Evolutionary conservation across 179 eudicot genomes (phyloP).

Genomic region (Heliamphora pulchella): DNA sequence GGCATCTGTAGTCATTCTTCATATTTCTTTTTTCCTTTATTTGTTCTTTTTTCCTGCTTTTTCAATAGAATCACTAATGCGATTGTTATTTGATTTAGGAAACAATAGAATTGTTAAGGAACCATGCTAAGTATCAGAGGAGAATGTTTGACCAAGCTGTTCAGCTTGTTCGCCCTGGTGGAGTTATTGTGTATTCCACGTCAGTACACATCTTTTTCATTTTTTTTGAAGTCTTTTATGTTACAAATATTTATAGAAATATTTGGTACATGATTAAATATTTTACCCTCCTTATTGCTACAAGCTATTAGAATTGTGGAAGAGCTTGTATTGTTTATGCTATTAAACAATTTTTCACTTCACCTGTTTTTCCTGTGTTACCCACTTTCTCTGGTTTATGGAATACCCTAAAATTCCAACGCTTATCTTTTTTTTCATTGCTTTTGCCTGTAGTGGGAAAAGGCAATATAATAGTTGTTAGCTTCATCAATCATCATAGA

Average conservation of each 20-base stretch:
- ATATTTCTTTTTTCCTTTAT: not conserved
- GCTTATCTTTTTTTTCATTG: too few species aligned
- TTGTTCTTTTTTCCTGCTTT: not conserved
- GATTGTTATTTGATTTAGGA: slow-evolving; percentile 30
- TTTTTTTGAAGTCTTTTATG: not conserved
- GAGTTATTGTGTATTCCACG: slow-evolving; percentile 88
- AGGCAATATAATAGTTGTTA: too few species aligned
- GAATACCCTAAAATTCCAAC: too few species aligned
- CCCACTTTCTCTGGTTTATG: too few species aligned
- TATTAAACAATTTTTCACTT: too few species aligned
- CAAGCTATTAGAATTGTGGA: too few species aligned
- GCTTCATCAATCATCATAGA: too few species aligned
- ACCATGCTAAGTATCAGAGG: slow-evolving; percentile 68
- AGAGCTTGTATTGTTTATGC: too few species aligned
- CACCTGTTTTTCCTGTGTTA: too few species aligned
- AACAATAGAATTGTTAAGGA: slow-evolving; percentile 58
- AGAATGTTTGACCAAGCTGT: slow-evolving; percentile 95
- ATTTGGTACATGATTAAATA: not conserved
- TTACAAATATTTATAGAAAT: not conserved
- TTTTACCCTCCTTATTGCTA: not conserved
- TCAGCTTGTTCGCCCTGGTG: slow-evolving; percentile 89
- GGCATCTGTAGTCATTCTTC: not conserved
- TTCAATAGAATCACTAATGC: not conserved
- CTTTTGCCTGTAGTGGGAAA: too few species aligned
- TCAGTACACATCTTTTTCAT: slow-evolving; percentile 14